Evolutionary conservation across 352 stramenopile species (phyloP).

Genomic region (Globisporangium nunn): DNA sequence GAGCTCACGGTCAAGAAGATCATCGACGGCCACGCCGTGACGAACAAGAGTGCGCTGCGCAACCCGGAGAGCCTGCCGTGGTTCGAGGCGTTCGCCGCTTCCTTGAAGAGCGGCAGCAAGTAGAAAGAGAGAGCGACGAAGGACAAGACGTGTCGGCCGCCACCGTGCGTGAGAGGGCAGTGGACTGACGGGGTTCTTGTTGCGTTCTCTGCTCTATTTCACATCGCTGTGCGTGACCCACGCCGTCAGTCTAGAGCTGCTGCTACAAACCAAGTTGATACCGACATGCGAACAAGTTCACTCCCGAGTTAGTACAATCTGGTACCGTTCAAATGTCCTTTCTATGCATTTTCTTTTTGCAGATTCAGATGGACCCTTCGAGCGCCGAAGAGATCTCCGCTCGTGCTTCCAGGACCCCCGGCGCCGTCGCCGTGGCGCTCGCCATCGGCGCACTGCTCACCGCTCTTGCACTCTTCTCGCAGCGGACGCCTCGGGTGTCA

Average conservation of each 20-base stretch:
- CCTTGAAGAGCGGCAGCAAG: constrained; percentile 12
- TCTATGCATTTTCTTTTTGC: not conserved
- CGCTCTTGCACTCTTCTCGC: constrained; percentile 1
- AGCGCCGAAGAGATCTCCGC: not conserved
- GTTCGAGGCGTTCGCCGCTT: constrained; percentile 43
- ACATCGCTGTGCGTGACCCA: no score
- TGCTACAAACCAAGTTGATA: no score
- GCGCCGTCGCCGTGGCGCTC: constrained; percentile 3
- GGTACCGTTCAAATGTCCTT: not conserved
- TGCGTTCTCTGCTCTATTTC: not conserved
- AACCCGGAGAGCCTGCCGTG: constrained; percentile 60
- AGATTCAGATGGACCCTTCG: not conserved
- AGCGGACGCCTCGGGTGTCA: not conserved
- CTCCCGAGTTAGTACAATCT: no score
- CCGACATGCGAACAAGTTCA: no score
- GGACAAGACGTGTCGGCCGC: not conserved
- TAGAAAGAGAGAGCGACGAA: not conserved
- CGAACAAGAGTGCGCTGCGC: constrained; percentile 55
- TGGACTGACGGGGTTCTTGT: not conserved
- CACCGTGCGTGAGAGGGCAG: not conserved
- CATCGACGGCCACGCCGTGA: constrained; percentile 46
- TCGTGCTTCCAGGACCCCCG: not conserved
- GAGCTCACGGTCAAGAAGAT: constrained; percentile 79
- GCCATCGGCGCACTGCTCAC: constrained; percentile 8
- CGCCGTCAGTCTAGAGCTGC: no score